Evolutionary conservation across 2,329 filamentous ascomycete species (phyloP), one percentile per base, ranked within the genome.

Genomic region (Epichloe festucae): DNA sequence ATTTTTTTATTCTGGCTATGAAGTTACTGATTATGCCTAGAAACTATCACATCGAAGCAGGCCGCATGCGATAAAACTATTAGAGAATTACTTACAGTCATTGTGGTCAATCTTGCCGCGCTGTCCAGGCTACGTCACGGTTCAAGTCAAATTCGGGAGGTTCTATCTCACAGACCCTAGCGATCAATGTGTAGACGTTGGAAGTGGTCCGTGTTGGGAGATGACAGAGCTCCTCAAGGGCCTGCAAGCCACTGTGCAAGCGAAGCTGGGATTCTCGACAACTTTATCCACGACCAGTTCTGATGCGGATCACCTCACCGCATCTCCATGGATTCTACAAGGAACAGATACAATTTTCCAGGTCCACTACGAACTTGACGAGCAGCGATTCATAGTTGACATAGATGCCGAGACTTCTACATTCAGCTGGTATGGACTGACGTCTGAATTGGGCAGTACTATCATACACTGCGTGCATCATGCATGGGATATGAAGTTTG

Each of bases 401-500:
- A 52, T 68, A 1, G 58, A 67, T 21, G 60, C 62, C 6, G 42
- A 58, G 4, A 62, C 53, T 0, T 63, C 62, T 21, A 31, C 49
- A 2, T 57, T 60, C 49, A 46, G 46, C 14, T 65, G 59, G 38
- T 54, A 54, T 31, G 55, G 58, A 2, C 35, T 47, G 27, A 36
- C 14, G 5, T 46, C 57, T 12, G 59, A 63, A 14, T 14, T 63
- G 2, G 57, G 56, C 2, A 38, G 51, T n/a, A 46, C 62, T 3
- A 59, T 58, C 36, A 45, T 68, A 2, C 65, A 67, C 31, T 68
- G 65, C 35, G 52, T 60, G 5, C 53, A 52, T 5, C 57, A 59
- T 10, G 59, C 64, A 1, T 68, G 65, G 65, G 65, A 67, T 46
- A 52, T 67, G 31, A 60, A 63, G 15, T 48, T 65, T 14, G 54